Evolutionary conservation across 495 filamentous ascomycete species (phyloP).

Genomic region (Cryomyces minteri): DNA sequence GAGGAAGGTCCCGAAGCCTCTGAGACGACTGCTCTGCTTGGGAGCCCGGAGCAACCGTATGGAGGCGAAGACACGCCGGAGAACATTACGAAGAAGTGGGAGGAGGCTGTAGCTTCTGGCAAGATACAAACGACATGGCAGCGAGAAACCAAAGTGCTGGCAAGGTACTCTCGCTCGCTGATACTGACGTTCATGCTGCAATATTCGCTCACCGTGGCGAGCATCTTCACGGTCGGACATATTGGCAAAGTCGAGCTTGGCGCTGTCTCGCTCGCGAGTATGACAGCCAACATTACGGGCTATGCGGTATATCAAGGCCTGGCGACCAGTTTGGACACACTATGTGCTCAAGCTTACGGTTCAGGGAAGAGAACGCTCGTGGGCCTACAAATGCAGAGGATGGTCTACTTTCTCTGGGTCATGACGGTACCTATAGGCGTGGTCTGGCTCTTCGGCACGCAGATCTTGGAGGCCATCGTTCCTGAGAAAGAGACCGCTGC

Average conservation of each 20-base stretch:
- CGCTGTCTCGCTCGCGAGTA: constrained; percentile 46
- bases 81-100: constrained; percentile 43
- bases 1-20: constrained; percentile 6
- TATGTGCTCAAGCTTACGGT: constrained; percentile 60
- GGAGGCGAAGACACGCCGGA: constrained; percentile 20
- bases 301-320: constrained; percentile 55
- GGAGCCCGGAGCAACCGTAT: constrained; percentile 12
- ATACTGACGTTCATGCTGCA: constrained; percentile 56
- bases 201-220: constrained; percentile 50
- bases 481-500: constrained; percentile 40
- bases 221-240: constrained; percentile 46
- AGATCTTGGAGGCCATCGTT: constrained; percentile 37
- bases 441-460: constrained; percentile 37
- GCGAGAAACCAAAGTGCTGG: constrained; percentile 54
- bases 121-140: constrained; percentile 70
- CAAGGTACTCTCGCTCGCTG: constrained; percentile 36
- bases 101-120: constrained; percentile 54
- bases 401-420: constrained; percentile 45
- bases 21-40: constrained; percentile 36
- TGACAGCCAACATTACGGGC: constrained; percentile 58
- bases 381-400: constrained; percentile 51
- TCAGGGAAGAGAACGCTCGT: constrained; percentile 49
- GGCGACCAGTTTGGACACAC: constrained; percentile 50
- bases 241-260: constrained; percentile 43
- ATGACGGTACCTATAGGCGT: constrained; percentile 43